phyloP scores from a whole-genome alignment of 1,284 basidiomycete genomes.

The Tilletia walkeri region DNA sequence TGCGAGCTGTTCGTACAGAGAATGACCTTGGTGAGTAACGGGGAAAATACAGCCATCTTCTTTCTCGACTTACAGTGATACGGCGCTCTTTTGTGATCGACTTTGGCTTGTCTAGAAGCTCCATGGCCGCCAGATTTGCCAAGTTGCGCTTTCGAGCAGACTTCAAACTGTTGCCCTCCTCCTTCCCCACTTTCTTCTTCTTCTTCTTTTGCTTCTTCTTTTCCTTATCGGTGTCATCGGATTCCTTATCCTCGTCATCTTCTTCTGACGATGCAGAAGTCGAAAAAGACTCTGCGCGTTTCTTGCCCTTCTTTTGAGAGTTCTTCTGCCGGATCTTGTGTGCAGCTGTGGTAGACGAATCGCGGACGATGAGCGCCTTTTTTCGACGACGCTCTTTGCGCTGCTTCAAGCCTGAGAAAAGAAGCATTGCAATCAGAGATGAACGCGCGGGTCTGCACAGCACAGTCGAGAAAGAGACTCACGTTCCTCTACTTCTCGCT shows the following conservation, averaged over 20 bases:
- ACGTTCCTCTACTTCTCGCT: not conserved
- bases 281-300: not conserved
- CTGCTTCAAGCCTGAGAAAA: not conserved
- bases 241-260: not conserved
- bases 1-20: not conserved
- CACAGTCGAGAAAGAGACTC: not conserved
- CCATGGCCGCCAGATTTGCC: not conserved
- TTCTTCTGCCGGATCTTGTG: slow-evolving; percentile 7
- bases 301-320: not conserved
- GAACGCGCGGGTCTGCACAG: too few species aligned
- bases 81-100: not conserved
- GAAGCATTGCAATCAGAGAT: not conserved
- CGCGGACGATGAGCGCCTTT: slow-evolving; percentile 7
- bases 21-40: not conserved
- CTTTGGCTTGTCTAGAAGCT: not conserved
- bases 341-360: not conserved
- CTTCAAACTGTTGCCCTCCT: not conserved
- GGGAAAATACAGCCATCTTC: not conserved
- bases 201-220: not conserved
- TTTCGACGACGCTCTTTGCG: slow-evolving; percentile 1
- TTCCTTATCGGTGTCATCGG: too few species aligned
- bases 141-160: not conserved
- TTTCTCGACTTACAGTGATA: not conserved
- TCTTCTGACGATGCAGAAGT: too few species aligned
- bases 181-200: not conserved